Evolutionary conservation across 768 basidiomycete species (phyloP).

Genomic region (Rubroboletus satanas): DNA sequence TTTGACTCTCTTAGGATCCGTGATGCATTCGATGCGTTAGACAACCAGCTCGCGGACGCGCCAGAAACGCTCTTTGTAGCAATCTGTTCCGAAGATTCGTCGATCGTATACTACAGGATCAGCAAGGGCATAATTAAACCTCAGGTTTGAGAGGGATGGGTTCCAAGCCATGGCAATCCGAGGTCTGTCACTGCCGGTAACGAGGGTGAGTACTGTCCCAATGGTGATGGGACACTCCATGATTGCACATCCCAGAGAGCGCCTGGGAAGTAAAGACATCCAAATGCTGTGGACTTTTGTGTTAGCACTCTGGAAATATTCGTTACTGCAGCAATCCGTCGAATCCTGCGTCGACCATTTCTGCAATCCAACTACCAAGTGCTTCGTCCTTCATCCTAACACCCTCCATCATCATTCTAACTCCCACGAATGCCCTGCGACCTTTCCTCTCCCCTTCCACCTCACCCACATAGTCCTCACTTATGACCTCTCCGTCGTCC

Average conservation of each 20-base stretch:
- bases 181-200: neutral
- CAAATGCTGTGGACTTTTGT: neutral
- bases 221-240: neutral
- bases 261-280: neutral
- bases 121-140: slow-evolving; percentile 77
- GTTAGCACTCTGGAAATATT: neutral
- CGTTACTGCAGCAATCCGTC: slow-evolving; percentile 29
- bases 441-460: slow-evolving; percentile 70
- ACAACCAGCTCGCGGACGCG: slow-evolving; percentile 9
- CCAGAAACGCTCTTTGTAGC: slow-evolving; percentile 59
- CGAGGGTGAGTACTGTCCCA: neutral
- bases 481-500: slow-evolving; percentile 59
- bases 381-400: slow-evolving; percentile 64
- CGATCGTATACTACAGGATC: slow-evolving; percentile 82
- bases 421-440: slow-evolving; percentile 63
- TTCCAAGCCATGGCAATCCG: neutral
- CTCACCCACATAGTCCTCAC: slow-evolving; percentile 39
- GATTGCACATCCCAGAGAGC: neutral
- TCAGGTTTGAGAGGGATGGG: slow-evolving; percentile 38
- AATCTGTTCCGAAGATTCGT: slow-evolving; percentile 73
- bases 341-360: slow-evolving; percentile 53
- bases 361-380: slow-evolving; percentile 54
- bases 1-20: slow-evolving; percentile 43
- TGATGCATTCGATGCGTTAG: slow-evolving; percentile 51
- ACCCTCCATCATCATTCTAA: slow-evolving; percentile 56